Evolutionary conservation across 75 land plant species (phyloP).

Genomic region (Selaginella moellendorffii): DNA sequence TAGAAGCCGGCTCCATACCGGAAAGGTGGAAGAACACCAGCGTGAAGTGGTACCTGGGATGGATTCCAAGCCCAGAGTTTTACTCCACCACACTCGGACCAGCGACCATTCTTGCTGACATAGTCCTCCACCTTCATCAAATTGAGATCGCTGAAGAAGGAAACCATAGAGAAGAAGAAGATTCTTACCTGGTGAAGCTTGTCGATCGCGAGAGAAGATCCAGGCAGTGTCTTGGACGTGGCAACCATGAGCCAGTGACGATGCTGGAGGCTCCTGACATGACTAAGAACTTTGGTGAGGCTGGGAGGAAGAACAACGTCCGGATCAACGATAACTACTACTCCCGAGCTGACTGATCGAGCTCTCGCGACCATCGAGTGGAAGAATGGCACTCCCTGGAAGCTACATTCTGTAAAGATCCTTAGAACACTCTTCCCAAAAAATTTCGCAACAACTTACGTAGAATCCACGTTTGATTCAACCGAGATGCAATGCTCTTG

Average conservation of each 20-base stretch:
- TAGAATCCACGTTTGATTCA: constrained; percentile 52
- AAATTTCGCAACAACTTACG: constrained; percentile 29
- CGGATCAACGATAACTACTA: constrained; percentile 54
- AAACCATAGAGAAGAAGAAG: constrained; percentile 5
- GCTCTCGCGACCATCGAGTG: constrained; percentile 74
- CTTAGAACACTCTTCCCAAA: not conserved
- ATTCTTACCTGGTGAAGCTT: constrained; percentile 39
- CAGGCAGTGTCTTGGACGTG: constrained; percentile 20
- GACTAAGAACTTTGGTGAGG: constrained; percentile 31
- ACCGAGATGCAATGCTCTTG: constrained; percentile 43
- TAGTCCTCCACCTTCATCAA: constrained; percentile 44
- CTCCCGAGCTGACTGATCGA: constrained; percentile 37
- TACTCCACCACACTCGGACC: constrained; percentile 23
- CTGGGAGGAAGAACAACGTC: constrained; percentile 48
- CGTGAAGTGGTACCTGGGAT: constrained; percentile 44
- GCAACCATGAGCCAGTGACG: constrained; percentile 64
- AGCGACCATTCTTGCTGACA: constrained; percentile 13
- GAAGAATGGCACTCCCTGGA: constrained; percentile 61
- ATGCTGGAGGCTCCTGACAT: constrained; percentile 25
- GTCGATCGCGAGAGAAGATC: constrained; percentile 39
- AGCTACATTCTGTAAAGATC: constrained; percentile 25
- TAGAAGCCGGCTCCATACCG: constrained; percentile 59
- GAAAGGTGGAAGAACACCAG: constrained; percentile 83
- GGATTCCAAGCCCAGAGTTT: constrained; percentile 81
- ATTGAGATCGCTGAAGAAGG: constrained; percentile 1